Base-by-base conservation (phyloP, 345 rosid species). In the Arabidopsis arenosa region DNA sequence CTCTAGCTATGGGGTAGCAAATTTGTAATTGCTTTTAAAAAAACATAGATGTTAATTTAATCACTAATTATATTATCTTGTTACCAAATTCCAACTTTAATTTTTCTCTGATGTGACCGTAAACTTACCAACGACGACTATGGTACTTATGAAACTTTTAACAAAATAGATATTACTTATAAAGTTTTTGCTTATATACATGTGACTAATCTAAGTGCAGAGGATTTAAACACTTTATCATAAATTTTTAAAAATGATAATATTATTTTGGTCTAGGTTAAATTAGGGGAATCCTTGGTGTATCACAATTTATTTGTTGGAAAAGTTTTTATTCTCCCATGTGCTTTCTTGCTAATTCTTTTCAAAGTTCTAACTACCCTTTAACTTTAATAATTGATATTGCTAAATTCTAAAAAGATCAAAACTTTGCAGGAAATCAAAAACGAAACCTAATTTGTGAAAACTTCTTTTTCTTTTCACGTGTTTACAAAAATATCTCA, bases 71-170 rank as follows among this genome's bases (percentile, higher is more conserved):
- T 53, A 52, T 75, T 53, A 61, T 68, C 70, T 21, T 61, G 68
- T 74, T 43, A 67, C 15, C n/a, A 68, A 51, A 30, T 41, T 68
- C 70, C 44, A 70, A 11, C 66, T 6, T 18, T 53, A n/a, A 0
- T 5, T 11, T 26, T 26, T 63, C 30, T 63, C 12, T 76, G 80
- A 76, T 55, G 75, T 70, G 75, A 76, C 75, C 44, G 45, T 26
- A 54, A 45, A 70, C 80, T 76, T 70, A 70, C 80, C 66, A 51
- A 36, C 49, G 71, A 63, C 70, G 80, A 70, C 71, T 76, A 7
- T 63, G 52, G 0, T 15, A 43, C 65, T 10, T 35, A 13, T 12
- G 59, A 45, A 68, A 45, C 66, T 36, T 68, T 70, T 36, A 45
- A 63, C 11, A 66, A 18, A 44, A 58, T 59, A 26, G 23, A 49